These are phyloP conservation scores for Aspergillus leporis DNA, from an alignment of 495 filamentous ascomycete genomes.

Conservation along the genomic window DNA sequence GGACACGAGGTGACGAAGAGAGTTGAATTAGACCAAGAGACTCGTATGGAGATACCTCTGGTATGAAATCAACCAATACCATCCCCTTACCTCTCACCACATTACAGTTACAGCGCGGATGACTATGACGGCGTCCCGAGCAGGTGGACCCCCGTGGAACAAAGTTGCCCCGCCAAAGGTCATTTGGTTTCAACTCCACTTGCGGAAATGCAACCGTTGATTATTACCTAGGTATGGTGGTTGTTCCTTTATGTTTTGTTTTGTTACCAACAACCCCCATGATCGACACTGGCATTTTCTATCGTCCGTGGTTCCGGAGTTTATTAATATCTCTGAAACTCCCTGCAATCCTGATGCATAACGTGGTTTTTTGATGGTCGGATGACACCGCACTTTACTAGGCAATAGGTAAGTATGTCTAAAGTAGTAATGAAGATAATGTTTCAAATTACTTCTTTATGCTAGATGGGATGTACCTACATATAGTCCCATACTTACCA, in stretches of 20 bases:
- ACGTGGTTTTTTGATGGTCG: background rate
- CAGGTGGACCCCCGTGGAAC: background rate
- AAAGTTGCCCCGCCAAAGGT: background rate
- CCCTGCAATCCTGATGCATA: background rate
- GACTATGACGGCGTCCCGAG: background rate
- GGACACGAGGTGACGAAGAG: background rate
- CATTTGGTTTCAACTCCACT: background rate
- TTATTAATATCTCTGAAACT: background rate
- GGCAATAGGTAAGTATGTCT: too few relatives aligned
- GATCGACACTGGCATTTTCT: too few relatives aligned
- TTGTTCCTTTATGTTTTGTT: too few relatives aligned
- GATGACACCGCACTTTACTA: too few relatives aligned
- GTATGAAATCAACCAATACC: background rate
- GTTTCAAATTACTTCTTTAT: too few relatives aligned
- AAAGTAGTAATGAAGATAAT: too few relatives aligned
- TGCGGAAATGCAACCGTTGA: background rate
- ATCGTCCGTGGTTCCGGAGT: too few relatives aligned
- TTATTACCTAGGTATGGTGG: too few relatives aligned
- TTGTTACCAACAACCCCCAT: too few relatives aligned
- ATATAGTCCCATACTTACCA: too few relatives aligned
- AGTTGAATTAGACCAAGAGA: background rate
- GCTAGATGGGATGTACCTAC: too few relatives aligned
- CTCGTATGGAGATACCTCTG: background rate
- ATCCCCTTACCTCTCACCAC: constrained; percentile 2
- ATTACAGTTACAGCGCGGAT: background rate